These are phyloP conservation scores for Apiotrichum montevideense DNA, from an alignment of 1,284 basidiomycete genomes.

Conservation along the genomic window DNA sequence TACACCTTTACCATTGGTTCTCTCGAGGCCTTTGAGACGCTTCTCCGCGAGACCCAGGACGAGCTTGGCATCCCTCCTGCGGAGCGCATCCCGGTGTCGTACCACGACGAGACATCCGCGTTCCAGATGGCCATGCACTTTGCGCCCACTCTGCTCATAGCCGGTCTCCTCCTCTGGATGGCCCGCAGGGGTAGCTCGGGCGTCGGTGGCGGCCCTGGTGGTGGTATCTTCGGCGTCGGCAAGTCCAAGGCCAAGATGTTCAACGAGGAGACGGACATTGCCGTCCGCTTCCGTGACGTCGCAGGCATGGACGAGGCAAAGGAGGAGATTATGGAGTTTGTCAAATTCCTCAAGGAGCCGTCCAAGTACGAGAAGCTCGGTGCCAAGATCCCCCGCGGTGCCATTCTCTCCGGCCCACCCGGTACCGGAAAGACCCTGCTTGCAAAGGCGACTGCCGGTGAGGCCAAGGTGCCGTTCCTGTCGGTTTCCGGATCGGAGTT, in stretches of 20 bases:
- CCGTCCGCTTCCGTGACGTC: slow-evolving; percentile 89
- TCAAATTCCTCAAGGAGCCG: slow-evolving; percentile 97
- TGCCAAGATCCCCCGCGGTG: slow-evolving; percentile 97
- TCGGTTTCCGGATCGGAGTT: slow-evolving; percentile 99
- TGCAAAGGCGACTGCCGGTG: slow-evolving; percentile 96
- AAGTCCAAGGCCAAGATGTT: slow-evolving; percentile 93
- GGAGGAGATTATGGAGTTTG: slow-evolving; percentile 99
- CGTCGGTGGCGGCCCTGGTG: slow-evolving; percentile 54
- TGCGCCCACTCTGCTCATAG: slow-evolving; percentile 86
- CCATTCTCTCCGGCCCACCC: slow-evolving; percentile 94
- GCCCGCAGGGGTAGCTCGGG: slow-evolving; percentile 65
- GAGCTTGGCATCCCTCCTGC: slow-evolving; percentile 86
- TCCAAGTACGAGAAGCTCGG: slow-evolving; percentile 90
- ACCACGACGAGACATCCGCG: slow-evolving; percentile 88
- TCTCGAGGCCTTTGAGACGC: slow-evolving; percentile 92
- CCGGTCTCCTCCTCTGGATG: slow-evolving; percentile 85
- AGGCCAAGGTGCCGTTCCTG: slow-evolving; percentile 94
- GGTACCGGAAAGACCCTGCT: slow-evolving; percentile 98
- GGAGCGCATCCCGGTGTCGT: slow-evolving; percentile 94
- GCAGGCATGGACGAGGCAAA: slow-evolving; percentile 99
- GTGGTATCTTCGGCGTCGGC: slow-evolving; percentile 94
- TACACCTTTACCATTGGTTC: slow-evolving; percentile 98
- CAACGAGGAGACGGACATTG: slow-evolving; percentile 95
- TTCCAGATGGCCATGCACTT: slow-evolving; percentile 80
- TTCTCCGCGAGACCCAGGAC: slow-evolving; percentile 85